These are phyloP conservation scores for Amanita inopinata DNA, from an alignment of 768 basidiomycete genomes.

Conservation along the genomic window DNA sequence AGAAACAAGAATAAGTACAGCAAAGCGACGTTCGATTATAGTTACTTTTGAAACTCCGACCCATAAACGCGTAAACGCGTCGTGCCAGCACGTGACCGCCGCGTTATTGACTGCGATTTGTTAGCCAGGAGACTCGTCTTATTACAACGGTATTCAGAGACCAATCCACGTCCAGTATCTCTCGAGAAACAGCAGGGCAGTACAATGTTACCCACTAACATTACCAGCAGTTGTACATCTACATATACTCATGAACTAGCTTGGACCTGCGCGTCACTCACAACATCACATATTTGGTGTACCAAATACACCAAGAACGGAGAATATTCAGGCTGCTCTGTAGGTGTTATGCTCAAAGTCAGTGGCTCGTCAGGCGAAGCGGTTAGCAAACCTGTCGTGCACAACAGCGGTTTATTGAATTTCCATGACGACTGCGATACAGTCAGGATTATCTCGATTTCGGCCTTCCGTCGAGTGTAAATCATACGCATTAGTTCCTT, in stretches of 20 bases:
- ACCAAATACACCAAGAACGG: constrained; percentile 2
- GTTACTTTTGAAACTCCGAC: constrained; percentile 28
- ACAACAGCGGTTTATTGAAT: background rate
- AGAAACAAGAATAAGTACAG: constrained; percentile 4
- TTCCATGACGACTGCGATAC: constrained; percentile 1
- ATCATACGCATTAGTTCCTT: constrained; percentile 77
- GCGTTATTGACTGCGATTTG: background rate
- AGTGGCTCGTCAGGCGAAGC: no score
- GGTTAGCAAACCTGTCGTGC: no score
- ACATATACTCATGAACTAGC: no score
- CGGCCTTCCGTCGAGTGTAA: constrained; percentile 79
- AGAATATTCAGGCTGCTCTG: background rate
- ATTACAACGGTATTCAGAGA: no score
- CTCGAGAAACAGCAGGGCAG: no score
- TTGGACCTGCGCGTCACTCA: background rate
- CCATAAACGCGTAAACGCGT: constrained; percentile 30
- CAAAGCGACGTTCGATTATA: constrained; percentile 13
- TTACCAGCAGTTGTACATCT: no score
- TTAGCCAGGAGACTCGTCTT: background rate
- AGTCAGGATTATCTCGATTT: constrained; percentile 63
- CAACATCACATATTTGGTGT: background rate
- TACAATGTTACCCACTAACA: no score
- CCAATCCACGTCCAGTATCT: no score
- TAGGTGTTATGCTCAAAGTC: background rate
- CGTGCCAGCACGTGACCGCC: constrained; percentile 25